phyloP scores from a whole-genome alignment of 2,329 filamentous ascomycete species.

The Fusarium kyushuense region DNA sequence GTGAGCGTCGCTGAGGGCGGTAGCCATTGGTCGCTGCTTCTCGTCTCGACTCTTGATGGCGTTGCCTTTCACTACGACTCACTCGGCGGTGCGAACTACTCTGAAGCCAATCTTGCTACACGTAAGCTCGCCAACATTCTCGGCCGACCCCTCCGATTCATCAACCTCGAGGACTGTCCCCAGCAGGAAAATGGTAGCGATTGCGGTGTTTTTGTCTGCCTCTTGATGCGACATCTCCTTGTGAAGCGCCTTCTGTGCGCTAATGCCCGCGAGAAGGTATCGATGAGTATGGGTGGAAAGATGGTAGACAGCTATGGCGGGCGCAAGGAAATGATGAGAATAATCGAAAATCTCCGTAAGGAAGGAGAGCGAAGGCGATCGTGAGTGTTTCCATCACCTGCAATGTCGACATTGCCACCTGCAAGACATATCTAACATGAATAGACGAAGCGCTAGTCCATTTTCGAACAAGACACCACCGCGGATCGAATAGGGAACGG shows the following conservation, averaged over 20 bases:
- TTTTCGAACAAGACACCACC: conserved; percentile 57
- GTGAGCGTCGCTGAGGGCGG: conserved; percentile 85
- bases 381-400: conserved; percentile 63
- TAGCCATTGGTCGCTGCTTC: conserved; percentile 92
- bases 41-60: conserved; percentile 89
- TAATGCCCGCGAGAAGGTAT: conserved; percentile 85
- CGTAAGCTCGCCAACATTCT: conserved; percentile 78
- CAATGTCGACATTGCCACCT: not conserved
- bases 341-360: conserved; percentile 87
- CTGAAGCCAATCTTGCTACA: conserved; percentile 77
- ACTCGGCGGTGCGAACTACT: conserved; percentile 78
- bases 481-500: conserved; percentile 58
- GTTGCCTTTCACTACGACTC: conserved; percentile 98
- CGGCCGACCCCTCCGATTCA: conserved; percentile 75
- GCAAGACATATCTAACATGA: conserved; percentile 34
- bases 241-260: conserved; percentile 84
- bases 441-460: conserved; percentile 55
- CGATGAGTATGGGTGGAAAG: conserved; percentile 91
- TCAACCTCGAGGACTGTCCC: conserved; percentile 85
- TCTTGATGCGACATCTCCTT: conserved; percentile 94
- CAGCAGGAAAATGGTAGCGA: conserved; percentile 94
- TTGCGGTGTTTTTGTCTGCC: conserved; percentile 95
- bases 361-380: conserved; percentile 87
- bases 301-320: conserved; percentile 83
- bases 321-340: conserved; percentile 89